Percentiles rank a stretch among this genome's conserved stretches.
phyloP scores from a whole-genome alignment of 148 eudicot species.

The Dysphania ambrosioides region DNA sequence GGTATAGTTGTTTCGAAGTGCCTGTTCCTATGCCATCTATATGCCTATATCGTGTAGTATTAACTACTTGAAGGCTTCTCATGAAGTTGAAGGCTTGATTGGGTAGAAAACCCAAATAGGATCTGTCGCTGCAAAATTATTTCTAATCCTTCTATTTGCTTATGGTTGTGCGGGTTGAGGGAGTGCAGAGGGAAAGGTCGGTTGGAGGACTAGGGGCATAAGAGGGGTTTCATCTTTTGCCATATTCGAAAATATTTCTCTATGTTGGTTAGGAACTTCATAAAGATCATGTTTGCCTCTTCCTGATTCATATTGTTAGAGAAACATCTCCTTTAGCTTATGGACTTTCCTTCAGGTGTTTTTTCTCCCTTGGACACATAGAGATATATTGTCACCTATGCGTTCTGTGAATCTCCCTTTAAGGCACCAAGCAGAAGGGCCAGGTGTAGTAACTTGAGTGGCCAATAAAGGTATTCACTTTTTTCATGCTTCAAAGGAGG shows the following conservation, averaged over 20 bases:
- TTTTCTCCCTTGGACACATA: background rate
- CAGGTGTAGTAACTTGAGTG: background rate
- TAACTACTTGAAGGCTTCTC: background rate
- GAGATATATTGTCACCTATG: background rate
- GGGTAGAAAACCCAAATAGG: background rate
- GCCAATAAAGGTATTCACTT: background rate
- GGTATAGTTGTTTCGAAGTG: background rate
- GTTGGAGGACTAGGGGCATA: background rate
- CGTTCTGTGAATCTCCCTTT: no score
- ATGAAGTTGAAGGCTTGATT: background rate
- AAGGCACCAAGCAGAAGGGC: no score
- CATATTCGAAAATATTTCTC: background rate
- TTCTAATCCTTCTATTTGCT: background rate
- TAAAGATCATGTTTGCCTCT: background rate
- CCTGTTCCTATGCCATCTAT: background rate
- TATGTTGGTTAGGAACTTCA: background rate
- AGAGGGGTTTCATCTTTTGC: background rate
- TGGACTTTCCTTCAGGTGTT: background rate
- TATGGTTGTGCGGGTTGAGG: background rate
- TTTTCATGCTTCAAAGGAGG: background rate
- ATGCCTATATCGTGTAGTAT: background rate
- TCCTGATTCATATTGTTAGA: background rate
- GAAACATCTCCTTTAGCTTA: background rate
- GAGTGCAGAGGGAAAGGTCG: no score
- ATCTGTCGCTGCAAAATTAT: background rate